Base-by-base conservation (phyloP, 1,139 yeast genomes). In the Meyerozyma smithsonii region DNA sequence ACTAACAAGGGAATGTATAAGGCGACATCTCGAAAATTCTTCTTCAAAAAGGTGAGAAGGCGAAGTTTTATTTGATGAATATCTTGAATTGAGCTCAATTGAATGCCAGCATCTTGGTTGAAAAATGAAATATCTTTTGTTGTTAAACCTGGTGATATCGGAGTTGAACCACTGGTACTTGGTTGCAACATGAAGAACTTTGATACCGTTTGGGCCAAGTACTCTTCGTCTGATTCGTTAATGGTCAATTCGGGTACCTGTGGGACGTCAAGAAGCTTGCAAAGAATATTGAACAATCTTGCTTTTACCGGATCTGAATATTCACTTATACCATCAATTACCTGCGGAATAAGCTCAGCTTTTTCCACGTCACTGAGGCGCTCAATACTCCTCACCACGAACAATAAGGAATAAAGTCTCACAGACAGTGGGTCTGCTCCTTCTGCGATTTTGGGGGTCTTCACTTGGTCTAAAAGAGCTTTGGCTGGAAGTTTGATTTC, bases 41-140 rank as follows among this genome's bases (percentile, higher is more conserved):
- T 68, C 11, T 60, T 63, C 39, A 69, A 46, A 40, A 69, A 67
- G 33, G 61, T 65, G 24, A 71, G 49, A 11, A 70, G 46, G 4
- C 55, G 47, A 3, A 44, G 43, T 51, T 83, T 86, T 30, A 74
- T 73, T 0, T 50, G 54, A 1, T 64, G 48, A 32, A 86, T 59
- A 18, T 74, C 79, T 1, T 69, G 68, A n/a, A 45, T 46, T 2
- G 75, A 64, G 35, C 73, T 74, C 51, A 74, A 79, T 0, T 73
- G 55, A 0, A 80, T 76, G 11, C 90, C 88, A 4, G 94, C 87
- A 46, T 77, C 77, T 39, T 71, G 71, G 0, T 87, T 81, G 51
- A 87, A 76, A 51, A 79, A 85, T 1, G 74, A 56, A 24, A 73
- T 70, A 41, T 84, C 87, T 0, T 58, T 56, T 0, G 69, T 56